Evolutionary conservation across 345 rosid genomes (phyloP).

Genomic region (Salix exigua): DNA sequence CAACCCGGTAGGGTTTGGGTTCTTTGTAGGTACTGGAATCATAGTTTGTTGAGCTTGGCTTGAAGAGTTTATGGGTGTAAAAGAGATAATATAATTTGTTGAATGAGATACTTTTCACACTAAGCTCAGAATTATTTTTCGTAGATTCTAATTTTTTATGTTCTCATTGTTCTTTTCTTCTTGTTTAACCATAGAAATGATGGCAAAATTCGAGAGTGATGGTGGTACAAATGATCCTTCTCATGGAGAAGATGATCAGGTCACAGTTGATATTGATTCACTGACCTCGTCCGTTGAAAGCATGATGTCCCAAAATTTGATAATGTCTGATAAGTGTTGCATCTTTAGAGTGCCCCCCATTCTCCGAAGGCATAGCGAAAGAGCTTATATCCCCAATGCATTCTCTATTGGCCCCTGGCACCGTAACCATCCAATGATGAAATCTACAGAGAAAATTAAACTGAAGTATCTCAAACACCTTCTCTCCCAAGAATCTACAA

Average conservation of each 20-base stretch:
- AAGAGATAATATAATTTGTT: background rate
- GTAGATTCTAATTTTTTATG: background rate
- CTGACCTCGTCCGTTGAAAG: constrained; percentile 7
- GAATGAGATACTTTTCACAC: background rate
- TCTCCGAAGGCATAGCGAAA: constrained; percentile 18
- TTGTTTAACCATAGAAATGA: background rate
- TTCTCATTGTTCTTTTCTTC: background rate
- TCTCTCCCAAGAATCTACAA: background rate
- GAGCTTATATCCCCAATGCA: constrained; percentile 22
- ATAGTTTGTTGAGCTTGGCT: background rate
- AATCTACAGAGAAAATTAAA: constrained; percentile 15
- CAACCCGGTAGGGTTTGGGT: background rate
- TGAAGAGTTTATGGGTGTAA: background rate
- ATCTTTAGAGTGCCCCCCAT: constrained; percentile 22
- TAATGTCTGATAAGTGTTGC: constrained; percentile 14
- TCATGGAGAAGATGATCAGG: background rate
- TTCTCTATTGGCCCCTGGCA: constrained; percentile 35
- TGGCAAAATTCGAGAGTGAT: background rate
- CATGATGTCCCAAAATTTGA: constrained; percentile 1
- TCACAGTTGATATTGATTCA: background rate
- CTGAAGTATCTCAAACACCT: constrained; percentile 21
- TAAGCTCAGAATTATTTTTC: background rate
- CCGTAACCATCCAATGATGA: background rate
- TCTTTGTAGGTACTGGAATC: background rate
- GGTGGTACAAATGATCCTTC: too few relatives aligned